Base-by-base conservation (phyloP, 1,284 basidiomycete species). In the Sanghuangporus sanghuang region DNA sequence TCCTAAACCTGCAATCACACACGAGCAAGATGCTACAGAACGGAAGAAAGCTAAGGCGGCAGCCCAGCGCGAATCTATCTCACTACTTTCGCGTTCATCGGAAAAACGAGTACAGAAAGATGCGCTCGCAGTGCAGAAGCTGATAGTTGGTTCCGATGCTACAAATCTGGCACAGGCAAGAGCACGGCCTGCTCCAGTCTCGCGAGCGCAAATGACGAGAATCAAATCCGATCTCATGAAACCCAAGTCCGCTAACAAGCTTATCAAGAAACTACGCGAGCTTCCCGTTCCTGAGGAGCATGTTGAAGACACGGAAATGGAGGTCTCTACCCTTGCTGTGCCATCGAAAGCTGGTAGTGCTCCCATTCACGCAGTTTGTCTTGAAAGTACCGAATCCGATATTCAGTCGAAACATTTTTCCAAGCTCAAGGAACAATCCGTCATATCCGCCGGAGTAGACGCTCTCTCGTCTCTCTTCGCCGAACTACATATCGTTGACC, bases 341-440 rank as follows among this genome's bases (percentile, higher is more conserved):
- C 69, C 42, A 64, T 66, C 62, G 48, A 72, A 68, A 46, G 67
- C 59, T 52, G 65, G 72, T 27, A 73, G 67, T 57, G 77, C 75
- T 6, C 87, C 87, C n/a, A 89, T 92, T 32, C 89, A 86, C 68
- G 90, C 89, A 2, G 89, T 92, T 32, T 91, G 87, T 69, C 79
- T 92, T 49, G 79, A 78, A 35, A 77, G 79, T 67, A 73, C 83
- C 3, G 90, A 93, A 62, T 77, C 71, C 12, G 86, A 90, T 69
- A 81, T 81, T 27, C 77, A 88, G 9, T 73, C 78, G 35, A 75
- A 79, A 35, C 80, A 85, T 67, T 89, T 90, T 68, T 72, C 77
- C 36, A 79, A 76, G 38, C 67, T 85, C 6, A 49, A 57, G 6
- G 53, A 57, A 21, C 57, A 50, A 59, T 79, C 76, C 58, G 74